Evolutionary conservation across 2,329 filamentous ascomycete species (phyloP), one percentile per base, ranked within the genome.

Genomic region (Cladophialophora immunda): DNA sequence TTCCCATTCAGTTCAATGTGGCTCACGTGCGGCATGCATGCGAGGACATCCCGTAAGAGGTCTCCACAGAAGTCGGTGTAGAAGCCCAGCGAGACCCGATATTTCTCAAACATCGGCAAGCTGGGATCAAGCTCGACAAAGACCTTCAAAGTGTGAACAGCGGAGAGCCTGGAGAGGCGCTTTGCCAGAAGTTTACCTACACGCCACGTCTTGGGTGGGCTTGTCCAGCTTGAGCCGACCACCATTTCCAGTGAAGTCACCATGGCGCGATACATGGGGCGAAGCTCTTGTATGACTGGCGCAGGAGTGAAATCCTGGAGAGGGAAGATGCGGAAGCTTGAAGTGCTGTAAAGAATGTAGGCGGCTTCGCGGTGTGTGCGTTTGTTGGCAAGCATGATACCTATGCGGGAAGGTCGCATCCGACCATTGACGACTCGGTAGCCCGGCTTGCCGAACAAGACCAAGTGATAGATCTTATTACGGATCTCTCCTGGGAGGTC

Each of bases 91-190:
- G 83, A 84, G 17, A 84, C 79, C n/a, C 86, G 78, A 71, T 87
- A 88, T 1, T 85, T 86, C 54, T 84, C 80, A 70, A 89, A 89
- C 3, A 84, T 76, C 25, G 81, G 81, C 66, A 83, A 78, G 6
- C 82, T 81, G 4, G 81, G 87, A 73, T 89, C 87, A 61, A 81
- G 80, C 71, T 88, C 84, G 8, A 89, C 80, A 68, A 88, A 88
- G 7, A 89, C 78, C 68, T 83, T 85, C 55, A 89, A 73, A 3
- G 77, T 79, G 53, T 82, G 79, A 7, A 86, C 75, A 47, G 79
- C 80, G 9, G 56, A 63, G 19, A 72, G 57, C 47, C 56, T 66
- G 45, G 59, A 65, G 13, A 74, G 58, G 32, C 67, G 65, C 15
- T 70, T 77, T 0, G 86, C 85, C 7, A 88, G 77, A 1, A 78